phyloP scores from a whole-genome alignment of 768 basidiomycete species.

The Suillus cothurnatus region DNA sequence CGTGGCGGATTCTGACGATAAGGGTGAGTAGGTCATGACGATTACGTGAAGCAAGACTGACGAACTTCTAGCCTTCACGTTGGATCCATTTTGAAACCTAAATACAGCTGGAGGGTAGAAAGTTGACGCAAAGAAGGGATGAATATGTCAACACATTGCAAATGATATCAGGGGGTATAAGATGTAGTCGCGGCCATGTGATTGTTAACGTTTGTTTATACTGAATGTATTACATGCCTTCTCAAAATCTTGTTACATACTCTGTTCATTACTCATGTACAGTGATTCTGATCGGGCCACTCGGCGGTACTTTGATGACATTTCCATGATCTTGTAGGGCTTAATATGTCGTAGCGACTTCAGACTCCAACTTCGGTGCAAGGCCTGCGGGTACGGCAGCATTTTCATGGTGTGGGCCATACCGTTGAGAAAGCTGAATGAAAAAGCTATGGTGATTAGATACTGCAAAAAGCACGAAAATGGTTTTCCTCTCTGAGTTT shows the following conservation, averaged over 20 bases:
- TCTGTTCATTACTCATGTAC: background rate
- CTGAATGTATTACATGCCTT: background rate
- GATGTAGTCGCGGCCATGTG: background rate
- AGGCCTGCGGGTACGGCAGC: constrained; percentile 5
- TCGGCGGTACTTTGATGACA: background rate
- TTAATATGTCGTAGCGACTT: background rate
- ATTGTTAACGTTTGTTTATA: background rate
- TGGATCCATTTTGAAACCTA: background rate
- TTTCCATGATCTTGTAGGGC: background rate
- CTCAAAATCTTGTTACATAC: background rate
- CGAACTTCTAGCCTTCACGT: background rate
- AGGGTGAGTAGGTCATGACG: background rate
- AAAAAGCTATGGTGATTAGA: background rate
- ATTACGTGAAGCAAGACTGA: background rate
- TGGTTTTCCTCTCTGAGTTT: too few relatives aligned
- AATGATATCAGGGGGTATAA: background rate
- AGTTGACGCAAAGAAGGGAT: background rate
- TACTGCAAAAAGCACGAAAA: too few relatives aligned
- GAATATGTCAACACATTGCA: background rate
- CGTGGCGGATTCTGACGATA: background rate
- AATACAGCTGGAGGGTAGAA: background rate
- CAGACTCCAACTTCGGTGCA: background rate
- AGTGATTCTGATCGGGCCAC: background rate
- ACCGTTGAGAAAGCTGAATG: constrained; percentile 18
- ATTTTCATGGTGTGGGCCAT: background rate